These are phyloP conservation scores for Sporothrix pallida DNA, from an alignment of 2,329 filamentous ascomycete species.

Conservation along the genomic window DNA sequence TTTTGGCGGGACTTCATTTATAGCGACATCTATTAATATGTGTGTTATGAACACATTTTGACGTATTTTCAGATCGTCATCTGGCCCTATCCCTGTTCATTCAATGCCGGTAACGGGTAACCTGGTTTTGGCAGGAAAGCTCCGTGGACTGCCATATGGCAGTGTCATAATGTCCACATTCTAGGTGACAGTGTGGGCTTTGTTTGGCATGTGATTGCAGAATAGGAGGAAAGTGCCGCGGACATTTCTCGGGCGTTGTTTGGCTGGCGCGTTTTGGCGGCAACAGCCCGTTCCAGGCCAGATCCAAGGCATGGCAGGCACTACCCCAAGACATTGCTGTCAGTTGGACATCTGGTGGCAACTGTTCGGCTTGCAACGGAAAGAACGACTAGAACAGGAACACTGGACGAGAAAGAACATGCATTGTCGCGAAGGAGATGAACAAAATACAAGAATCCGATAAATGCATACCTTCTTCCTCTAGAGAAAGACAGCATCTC, in stretches of 20 bases:
- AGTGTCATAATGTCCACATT: background rate
- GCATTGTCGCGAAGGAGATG: background rate
- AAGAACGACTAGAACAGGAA: too few relatives aligned
- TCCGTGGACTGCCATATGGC: background rate
- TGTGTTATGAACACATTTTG: background rate
- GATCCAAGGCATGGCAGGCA: background rate
- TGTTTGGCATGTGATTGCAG: constrained; percentile 26
- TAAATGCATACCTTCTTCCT: background rate
- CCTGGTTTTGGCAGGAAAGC: background rate
- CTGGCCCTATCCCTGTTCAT: background rate
- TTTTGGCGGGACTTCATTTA: background rate
- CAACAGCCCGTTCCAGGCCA: background rate
- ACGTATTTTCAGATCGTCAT: background rate
- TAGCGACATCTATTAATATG: background rate
- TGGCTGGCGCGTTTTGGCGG: background rate
- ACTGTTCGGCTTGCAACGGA: constrained; percentile 16
- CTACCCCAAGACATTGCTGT: background rate
- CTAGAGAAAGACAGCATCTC: background rate
- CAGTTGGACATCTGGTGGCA: constrained; percentile 1
- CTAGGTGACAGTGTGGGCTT: background rate
- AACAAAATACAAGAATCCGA: background rate
- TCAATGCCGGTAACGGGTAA: background rate
- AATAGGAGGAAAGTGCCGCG: constrained; percentile 13
- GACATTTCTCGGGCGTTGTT: constrained; percentile 18
- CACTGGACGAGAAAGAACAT: background rate